A percentile compares a stretch with the other conserved stretches of the same genome.
These are phyloP conservation scores for Limonomyces culmigenus DNA, from an alignment of 1,284 basidiomycete species.

Conservation along the genomic window DNA sequence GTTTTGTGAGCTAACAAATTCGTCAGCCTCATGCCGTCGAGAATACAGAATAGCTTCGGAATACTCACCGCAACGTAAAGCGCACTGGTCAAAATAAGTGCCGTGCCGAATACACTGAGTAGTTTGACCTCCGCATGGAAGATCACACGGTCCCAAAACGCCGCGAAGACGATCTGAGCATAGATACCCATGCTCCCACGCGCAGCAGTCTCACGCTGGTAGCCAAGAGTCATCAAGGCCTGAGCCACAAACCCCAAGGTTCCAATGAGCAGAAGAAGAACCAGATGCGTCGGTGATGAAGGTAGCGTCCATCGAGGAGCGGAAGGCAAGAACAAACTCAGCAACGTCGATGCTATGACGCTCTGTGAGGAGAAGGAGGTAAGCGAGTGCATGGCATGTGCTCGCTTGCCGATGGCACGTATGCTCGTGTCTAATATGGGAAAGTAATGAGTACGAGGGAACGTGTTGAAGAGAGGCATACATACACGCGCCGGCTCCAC, in stretches of 20 bases:
- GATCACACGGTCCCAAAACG: no score
- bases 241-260: constrained; percentile 41
- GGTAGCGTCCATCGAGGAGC: constrained; percentile 28
- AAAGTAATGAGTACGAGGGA: not conserved
- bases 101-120: no score
- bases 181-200: constrained; percentile 46
- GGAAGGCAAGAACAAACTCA: constrained; percentile 24
- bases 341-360: constrained; percentile 27
- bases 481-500: constrained; percentile 43
- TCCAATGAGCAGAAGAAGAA: constrained; percentile 27
- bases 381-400: constrained; percentile 60
- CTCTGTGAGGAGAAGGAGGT: constrained; percentile 50
- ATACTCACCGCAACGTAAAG: no score
- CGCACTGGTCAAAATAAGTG: no score
- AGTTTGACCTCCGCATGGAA: no score
- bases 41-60: no score
- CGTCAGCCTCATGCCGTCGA: no score
- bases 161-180: constrained; percentile 24
- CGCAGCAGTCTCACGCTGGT: constrained; percentile 48
- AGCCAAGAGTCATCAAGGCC: constrained; percentile 41
- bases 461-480: constrained; percentile 3
- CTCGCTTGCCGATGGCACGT: constrained; percentile 55
- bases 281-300: constrained; percentile 25
- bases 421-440: constrained; percentile 36
- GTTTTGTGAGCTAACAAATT: no score